These are phyloP conservation scores for Metschnikowia colocasiae DNA, from an alignment of 805 yeast genomes.

Conservation along the genomic window DNA sequence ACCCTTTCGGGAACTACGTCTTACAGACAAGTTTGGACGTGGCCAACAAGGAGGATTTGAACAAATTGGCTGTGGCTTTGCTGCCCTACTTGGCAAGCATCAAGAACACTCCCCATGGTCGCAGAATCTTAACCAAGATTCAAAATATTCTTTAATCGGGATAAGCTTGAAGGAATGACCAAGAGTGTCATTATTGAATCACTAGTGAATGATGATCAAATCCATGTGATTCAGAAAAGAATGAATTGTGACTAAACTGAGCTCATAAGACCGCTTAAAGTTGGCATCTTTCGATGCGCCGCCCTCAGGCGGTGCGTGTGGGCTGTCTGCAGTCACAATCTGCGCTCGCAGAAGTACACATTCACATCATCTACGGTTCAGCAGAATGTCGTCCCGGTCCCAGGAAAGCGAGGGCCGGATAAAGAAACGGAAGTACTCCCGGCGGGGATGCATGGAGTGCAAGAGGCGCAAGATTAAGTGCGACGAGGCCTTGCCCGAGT, in stretches of 20 bases:
- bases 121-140: conserved; percentile 76
- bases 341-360: conserved; percentile 5
- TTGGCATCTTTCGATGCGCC: neutral
- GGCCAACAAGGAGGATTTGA: conserved; percentile 49
- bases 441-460: conserved; percentile 43
- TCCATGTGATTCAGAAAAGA: no score
- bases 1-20: conserved; percentile 58
- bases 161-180: neutral
- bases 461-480: conserved; percentile 43
- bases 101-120: conserved; percentile 92
- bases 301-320: neutral
- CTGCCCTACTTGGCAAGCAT: conserved; percentile 76
- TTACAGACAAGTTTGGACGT: conserved; percentile 58
- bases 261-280: neutral
- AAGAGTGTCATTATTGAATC: no score
- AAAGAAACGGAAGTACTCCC: conserved; percentile 37
- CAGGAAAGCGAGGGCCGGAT: conserved; percentile 11
- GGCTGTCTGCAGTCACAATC: neutral
- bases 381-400: conserved; percentile 1
- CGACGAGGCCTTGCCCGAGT: conserved; percentile 37
- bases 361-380: neutral
- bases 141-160: conserved; percentile 21
- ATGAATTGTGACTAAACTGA: no score
- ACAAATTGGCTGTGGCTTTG: conserved; percentile 52
- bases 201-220: neutral